These are phyloP conservation scores for Venturia oleaginea DNA, from an alignment of 2,329 filamentous ascomycete genomes.

Conservation along the genomic window DNA sequence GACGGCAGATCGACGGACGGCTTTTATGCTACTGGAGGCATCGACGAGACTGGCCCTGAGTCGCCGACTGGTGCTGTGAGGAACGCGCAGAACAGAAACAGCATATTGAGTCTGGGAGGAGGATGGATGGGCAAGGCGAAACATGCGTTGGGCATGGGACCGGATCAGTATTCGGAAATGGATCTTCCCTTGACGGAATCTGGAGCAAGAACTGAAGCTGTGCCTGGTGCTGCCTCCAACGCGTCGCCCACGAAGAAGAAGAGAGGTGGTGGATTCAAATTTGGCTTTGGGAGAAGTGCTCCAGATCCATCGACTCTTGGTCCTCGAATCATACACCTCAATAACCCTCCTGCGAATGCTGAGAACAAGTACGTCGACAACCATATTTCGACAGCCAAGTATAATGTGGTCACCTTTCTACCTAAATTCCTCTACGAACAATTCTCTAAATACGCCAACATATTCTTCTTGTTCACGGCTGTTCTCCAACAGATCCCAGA, in stretches of 20 bases:
- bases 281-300: conserved; percentile 77
- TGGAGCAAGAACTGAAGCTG: conserved; percentile 32
- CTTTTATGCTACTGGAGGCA: conserved; percentile 64
- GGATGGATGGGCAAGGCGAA: conserved; percentile 81
- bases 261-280: conserved; percentile 70
- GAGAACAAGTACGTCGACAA: conserved; percentile 90
- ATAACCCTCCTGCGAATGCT: conserved; percentile 89
- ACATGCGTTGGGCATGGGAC: conserved; percentile 79
- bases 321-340: conserved; percentile 86
- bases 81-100: conserved; percentile 60
- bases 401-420: conserved; percentile 85
- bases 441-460: conserved; percentile 97
- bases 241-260: conserved; percentile 33
- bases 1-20: conserved; percentile 63
- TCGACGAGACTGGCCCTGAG: conserved; percentile 42
- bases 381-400: conserved; percentile 95
- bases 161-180: conserved; percentile 69
- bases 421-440: conserved; percentile 98
- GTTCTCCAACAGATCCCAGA: conserved; percentile 89
- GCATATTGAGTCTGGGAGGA: conserved; percentile 76
- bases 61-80: conserved; percentile 6
- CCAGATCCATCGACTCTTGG: conserved; percentile 84
- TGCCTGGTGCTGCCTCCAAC: conserved; percentile 32
- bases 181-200: conserved; percentile 87
- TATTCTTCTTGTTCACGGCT: conserved; percentile 98